Percentiles rank a stretch among this genome's conserved stretches.
phyloP scores from a whole-genome alignment of 2,329 filamentous ascomycete species.

The Rhynchosporium agropyri region DNA sequence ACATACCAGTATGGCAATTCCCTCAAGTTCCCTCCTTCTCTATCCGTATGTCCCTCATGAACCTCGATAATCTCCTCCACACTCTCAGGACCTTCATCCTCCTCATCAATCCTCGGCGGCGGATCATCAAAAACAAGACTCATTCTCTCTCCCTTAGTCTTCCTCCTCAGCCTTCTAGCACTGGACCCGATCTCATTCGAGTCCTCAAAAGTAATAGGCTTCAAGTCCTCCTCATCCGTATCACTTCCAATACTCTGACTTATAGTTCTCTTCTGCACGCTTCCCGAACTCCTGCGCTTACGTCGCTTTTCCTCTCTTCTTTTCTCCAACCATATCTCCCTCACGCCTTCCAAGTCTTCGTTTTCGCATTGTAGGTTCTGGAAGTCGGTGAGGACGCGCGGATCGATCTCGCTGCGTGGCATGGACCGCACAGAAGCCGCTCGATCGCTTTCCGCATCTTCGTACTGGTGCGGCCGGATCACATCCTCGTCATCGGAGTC shows the following conservation, averaged over 20 bases:
- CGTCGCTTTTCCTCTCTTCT: conserved; percentile 35
- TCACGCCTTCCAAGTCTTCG: conserved; percentile 30
- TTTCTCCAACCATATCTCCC: conserved; percentile 36
- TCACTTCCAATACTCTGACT: conserved; percentile 42
- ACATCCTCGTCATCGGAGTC: conserved; percentile 38
- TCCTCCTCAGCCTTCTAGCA: conserved; percentile 41
- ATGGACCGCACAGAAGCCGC: conserved; percentile 31
- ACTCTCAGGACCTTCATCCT: conserved; percentile 40
- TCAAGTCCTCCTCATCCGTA: conserved; percentile 43
- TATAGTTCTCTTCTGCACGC: conserved; percentile 40
- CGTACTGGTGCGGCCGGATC: conserved; percentile 41
- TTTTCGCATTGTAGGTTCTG: conserved; percentile 34
- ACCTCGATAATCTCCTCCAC: conserved; percentile 40
- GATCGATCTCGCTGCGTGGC: conserved; percentile 32
- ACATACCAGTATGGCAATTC: conserved; percentile 39
- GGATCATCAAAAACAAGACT: conserved; percentile 43
- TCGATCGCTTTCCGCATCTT: conserved; percentile 41
- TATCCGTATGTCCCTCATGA: conserved; percentile 30
- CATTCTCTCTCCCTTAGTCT: conserved; percentile 36
- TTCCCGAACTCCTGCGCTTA: conserved; percentile 39
- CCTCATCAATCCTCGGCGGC: conserved; percentile 41
- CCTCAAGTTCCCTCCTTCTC: conserved; percentile 24
- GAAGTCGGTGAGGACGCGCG: conserved; percentile 28
- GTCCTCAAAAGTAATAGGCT: conserved; percentile 37
- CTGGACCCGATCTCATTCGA: conserved; percentile 40